A percentile compares a stretch with the other conserved stretches of the same genome.
These are phyloP conservation scores for Chlorella sp. DNA, from an alignment of 139 green algal species.

Conservation along the genomic window DNA sequence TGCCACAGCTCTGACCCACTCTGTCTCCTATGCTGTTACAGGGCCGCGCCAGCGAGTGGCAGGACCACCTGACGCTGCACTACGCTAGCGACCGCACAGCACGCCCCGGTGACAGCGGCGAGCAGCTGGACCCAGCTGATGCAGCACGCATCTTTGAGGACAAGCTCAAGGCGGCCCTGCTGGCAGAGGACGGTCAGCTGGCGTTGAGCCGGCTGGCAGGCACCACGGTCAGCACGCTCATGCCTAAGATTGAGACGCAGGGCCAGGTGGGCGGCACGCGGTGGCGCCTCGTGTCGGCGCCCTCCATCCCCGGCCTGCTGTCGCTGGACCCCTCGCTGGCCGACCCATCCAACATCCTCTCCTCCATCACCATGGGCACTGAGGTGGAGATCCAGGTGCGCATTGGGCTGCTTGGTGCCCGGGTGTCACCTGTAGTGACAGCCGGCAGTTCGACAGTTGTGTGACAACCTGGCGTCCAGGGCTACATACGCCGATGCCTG, in stretches of 20 bases:
- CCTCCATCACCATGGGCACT: slow-evolving; percentile 77
- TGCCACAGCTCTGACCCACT: neutral
- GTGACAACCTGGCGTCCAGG: no score
- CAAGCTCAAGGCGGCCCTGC: slow-evolving; percentile 82
- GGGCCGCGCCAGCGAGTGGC: slow-evolving; percentile 79
- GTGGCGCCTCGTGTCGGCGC: slow-evolving; percentile 92
- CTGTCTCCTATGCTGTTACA: slow-evolving; percentile 1
- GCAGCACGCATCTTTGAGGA: slow-evolving; percentile 94
- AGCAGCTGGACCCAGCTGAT: slow-evolving; percentile 62
- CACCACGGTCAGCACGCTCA: slow-evolving; percentile 86
- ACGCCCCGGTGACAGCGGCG: slow-evolving; percentile 27
- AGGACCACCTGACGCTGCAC: slow-evolving; percentile 71
- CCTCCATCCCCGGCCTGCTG: slow-evolving; percentile 79
- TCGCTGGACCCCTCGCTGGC: slow-evolving; percentile 69
- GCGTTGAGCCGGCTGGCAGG: slow-evolving; percentile 89
- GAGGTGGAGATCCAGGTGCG: slow-evolving; percentile 95
- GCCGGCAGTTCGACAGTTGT: no score
- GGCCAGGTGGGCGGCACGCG: slow-evolving; percentile 68
- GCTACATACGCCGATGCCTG: no score
- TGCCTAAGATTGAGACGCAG: slow-evolving; percentile 96
- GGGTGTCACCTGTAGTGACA: neutral
- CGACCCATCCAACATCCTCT: slow-evolving; percentile 57
- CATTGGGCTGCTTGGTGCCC: neutral
- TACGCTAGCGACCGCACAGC: slow-evolving; percentile 11
- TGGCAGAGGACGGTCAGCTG: slow-evolving; percentile 95